These are phyloP conservation scores for Cladophialophora psammophila DNA, from an alignment of 2,329 filamentous ascomycete species.

Conservation along the genomic window DNA sequence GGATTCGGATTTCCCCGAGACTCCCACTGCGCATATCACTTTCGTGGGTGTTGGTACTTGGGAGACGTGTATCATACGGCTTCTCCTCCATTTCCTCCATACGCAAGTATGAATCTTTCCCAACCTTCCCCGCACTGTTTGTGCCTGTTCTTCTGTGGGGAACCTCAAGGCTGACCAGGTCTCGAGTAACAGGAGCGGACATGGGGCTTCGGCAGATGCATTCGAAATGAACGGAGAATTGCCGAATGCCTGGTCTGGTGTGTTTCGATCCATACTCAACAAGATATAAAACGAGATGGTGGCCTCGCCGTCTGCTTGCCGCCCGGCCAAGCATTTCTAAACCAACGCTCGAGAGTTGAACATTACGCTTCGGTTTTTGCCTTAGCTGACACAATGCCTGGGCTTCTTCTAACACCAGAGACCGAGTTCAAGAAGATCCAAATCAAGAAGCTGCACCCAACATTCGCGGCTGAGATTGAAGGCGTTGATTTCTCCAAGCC, in stretches of 20 bases:
- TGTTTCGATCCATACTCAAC: neutral
- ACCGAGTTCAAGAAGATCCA: constrained; percentile 30
- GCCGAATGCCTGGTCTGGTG: constrained; percentile 15
- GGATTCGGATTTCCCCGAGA: neutral
- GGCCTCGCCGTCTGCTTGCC: neutral
- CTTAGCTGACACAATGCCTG: constrained; percentile 20
- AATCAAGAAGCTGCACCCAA: constrained; percentile 43
- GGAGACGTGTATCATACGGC: neutral
- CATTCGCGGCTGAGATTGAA: constrained; percentile 49
- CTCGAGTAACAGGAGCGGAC: constrained; percentile 8
- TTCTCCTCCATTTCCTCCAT: constrained; percentile 5
- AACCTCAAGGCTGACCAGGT: constrained; percentile 25
- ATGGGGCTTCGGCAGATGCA: constrained; percentile 37
- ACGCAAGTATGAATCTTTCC: neutral
- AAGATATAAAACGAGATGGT: constrained; percentile 1
- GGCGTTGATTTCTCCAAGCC: constrained; percentile 49
- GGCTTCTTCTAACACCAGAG: constrained; percentile 29
- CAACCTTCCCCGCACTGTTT: constrained; percentile 21
- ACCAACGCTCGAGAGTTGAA: neutral
- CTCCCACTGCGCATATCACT: neutral
- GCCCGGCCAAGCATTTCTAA: neutral
- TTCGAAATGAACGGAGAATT: constrained; percentile 18
- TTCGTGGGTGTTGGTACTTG: neutral
- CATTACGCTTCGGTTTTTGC: neutral
- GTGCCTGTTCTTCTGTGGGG: constrained; percentile 21